These are phyloP conservation scores for Elsinoe ampelina DNA, from an alignment of 2,329 filamentous ascomycete genomes.

Conservation along the genomic window DNA sequence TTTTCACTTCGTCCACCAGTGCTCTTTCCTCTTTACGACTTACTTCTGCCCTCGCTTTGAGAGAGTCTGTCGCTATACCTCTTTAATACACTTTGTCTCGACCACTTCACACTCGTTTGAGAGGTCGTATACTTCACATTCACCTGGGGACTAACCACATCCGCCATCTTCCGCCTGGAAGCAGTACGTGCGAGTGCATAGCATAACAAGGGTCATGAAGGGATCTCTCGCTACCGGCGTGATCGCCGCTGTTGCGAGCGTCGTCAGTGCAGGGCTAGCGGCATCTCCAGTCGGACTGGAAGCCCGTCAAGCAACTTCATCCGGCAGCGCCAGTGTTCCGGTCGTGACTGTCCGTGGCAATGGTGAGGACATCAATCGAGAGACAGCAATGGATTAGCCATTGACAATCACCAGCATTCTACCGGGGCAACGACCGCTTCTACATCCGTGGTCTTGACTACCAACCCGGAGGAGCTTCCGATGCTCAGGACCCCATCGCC, in stretches of 20 bases:
- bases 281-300: conserved; percentile 28
- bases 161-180: neutral
- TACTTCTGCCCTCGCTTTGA: neutral
- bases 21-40: neutral
- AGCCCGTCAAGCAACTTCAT: conserved; percentile 25
- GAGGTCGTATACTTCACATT: neutral
- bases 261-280: conserved; percentile 39
- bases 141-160: neutral
- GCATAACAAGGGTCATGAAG: conserved; percentile 42
- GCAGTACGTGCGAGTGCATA: neutral
- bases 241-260: conserved; percentile 35
- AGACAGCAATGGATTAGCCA: neutral
- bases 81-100: conserved; percentile 10
- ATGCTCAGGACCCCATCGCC: conserved; percentile 64
- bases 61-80: neutral
- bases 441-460: conserved; percentile 53
- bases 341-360: conserved; percentile 55
- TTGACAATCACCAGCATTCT: conserved; percentile 44
- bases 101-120: conserved; percentile 4
- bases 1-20: conserved; percentile 14
- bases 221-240: conserved; percentile 28
- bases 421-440: conserved; percentile 51
- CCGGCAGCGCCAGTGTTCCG: conserved; percentile 39
- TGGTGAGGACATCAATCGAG: conserved; percentile 30
- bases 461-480: conserved; percentile 48